Evolutionary conservation across 1,284 basidiomycete species (phyloP).

Genomic region (Ceratobasidium sp.): DNA sequence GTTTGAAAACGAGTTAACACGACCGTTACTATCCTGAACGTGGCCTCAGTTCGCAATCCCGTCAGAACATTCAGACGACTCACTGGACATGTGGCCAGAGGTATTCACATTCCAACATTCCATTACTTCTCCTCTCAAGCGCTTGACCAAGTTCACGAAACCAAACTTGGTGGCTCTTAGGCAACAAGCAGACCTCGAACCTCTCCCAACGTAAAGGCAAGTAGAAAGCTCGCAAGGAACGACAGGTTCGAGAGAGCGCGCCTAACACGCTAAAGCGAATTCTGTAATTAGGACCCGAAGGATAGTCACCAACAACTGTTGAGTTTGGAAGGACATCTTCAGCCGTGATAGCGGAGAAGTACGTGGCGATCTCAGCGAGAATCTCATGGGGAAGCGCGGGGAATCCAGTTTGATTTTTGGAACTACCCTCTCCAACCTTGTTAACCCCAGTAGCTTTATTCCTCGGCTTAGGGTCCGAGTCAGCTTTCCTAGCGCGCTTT

Average conservation of each 20-base stretch:
- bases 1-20: slow-evolving; percentile 9
- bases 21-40: slow-evolving; percentile 22
- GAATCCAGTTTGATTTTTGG: no score
- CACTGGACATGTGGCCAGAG: not conserved
- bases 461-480: no score
- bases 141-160: not conserved
- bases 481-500: no score
- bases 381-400: not conserved
- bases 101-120: not conserved
- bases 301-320: not conserved
- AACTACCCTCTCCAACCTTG: no score
- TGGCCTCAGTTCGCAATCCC: not conserved
- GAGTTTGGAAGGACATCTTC: slow-evolving; percentile 4
- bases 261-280: not conserved
- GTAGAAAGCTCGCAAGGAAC: not conserved
- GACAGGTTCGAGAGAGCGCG: slow-evolving; percentile 20
- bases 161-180: not conserved
- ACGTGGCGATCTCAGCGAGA: not conserved
- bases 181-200: not conserved
- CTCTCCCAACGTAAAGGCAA: slow-evolving; percentile 18
- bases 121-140: not conserved
- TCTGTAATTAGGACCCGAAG: not conserved
- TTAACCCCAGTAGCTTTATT: no score
- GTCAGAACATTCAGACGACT: not conserved
- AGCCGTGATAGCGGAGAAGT: not conserved